Conservation (phyloP, 371 early-diverging fungal species). For the Rhizomucor pusillus region DNA sequence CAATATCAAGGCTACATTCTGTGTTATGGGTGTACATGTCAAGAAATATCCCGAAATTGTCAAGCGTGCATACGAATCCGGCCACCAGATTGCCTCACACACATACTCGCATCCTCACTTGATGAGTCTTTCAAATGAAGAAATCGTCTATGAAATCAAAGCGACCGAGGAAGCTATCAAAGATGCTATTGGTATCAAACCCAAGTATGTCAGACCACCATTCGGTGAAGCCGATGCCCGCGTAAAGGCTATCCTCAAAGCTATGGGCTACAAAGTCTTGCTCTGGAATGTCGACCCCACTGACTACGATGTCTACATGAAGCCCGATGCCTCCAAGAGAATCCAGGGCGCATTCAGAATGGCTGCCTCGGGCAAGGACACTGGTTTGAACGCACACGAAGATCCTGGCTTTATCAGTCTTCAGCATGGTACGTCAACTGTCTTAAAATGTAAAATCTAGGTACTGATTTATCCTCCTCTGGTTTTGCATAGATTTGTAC, state of each 20-base stretch:
- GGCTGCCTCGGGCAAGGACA: slow-evolving; percentile 24
- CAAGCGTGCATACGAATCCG: slow-evolving; percentile 43
- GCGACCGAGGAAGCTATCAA: slow-evolving; percentile 49
- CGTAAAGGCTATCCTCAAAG: slow-evolving; percentile 42
- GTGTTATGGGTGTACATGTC: slow-evolving; percentile 59
- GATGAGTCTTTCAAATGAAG: slow-evolving; percentile 34
- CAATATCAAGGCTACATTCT: slow-evolving; percentile 67
- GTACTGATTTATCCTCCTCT: too few relatives aligned
- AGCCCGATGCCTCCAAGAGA: slow-evolving; percentile 11
- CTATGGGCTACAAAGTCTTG: slow-evolving; percentile 50
- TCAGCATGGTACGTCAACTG: slow-evolving; percentile 32
- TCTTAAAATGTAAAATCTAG: too few relatives aligned
- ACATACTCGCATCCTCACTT: slow-evolving; percentile 53
- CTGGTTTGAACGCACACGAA: slow-evolving; percentile 32
- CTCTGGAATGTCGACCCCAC: slow-evolving; percentile 59
- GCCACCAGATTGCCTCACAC: slow-evolving; percentile 56
- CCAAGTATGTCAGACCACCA: slow-evolving; percentile 61
- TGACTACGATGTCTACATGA: slow-evolving; percentile 36
- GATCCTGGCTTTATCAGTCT: slow-evolving; percentile 45
- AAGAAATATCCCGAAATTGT: slow-evolving; percentile 27
- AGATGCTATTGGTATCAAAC: slow-evolving; percentile 50
- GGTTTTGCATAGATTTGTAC: slow-evolving; percentile 31
- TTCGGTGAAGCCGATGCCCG: slow-evolving; percentile 54
- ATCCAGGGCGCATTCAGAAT: slow-evolving; percentile 26
- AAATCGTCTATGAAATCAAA: slow-evolving; percentile 38